Evolutionary conservation across 345 rosid species (phyloP).

Genomic region (Cardamine resedifolia): DNA sequence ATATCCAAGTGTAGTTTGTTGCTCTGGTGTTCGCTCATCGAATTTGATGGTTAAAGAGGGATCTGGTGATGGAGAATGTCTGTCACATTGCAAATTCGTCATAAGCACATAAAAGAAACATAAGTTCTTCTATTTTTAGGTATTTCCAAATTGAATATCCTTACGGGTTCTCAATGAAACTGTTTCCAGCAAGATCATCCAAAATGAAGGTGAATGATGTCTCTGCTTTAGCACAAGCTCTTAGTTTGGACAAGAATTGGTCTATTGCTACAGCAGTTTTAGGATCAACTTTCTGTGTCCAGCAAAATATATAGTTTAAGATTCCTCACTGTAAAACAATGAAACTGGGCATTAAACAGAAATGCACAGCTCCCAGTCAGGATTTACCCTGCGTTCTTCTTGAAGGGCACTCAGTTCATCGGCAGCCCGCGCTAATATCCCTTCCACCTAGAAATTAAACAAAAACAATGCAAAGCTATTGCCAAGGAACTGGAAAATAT

Average conservation of each 20-base stretch:
- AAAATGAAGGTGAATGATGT: constrained; percentile 70
- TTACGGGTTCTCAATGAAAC: constrained; percentile 96
- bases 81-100: constrained; percentile 33
- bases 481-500: background rate
- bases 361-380: background rate
- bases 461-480: background rate
- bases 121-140: background rate
- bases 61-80: constrained; percentile 86
- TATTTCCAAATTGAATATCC: constrained; percentile 23
- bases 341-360: background rate
- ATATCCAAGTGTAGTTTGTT: constrained; percentile 78
- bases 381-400: constrained; percentile 77
- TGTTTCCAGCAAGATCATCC: constrained; percentile 95
- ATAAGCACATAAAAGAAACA: constrained; percentile 3
- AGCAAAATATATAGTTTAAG: constrained; percentile 15
- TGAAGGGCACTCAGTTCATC: constrained; percentile 90
- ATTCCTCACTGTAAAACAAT: background rate
- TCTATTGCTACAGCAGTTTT: constrained; percentile 92
- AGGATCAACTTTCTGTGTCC: constrained; percentile 72
- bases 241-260: constrained; percentile 69
- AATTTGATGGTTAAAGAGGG: constrained; percentile 70
- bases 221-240: constrained; percentile 71
- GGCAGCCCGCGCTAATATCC: constrained; percentile 70
- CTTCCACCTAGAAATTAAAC: constrained; percentile 60
- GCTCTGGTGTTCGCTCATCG: constrained; percentile 85